Conservation (phyloP, 192 early-diverging fungal species). For the Coemansia sp. region DNA sequence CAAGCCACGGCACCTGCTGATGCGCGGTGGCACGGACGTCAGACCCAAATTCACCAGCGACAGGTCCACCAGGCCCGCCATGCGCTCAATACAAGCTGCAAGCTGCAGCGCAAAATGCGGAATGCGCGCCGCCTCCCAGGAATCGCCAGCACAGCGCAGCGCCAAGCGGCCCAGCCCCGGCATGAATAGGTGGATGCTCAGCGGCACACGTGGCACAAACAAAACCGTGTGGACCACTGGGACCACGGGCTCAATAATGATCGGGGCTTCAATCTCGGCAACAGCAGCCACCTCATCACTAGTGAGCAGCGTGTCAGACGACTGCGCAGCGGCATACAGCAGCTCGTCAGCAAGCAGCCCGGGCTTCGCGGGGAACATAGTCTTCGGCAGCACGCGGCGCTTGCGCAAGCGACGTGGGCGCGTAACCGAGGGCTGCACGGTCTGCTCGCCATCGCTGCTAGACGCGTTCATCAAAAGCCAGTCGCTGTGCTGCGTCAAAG, state of each 20-base stretch:
- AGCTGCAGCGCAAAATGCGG: conserved; percentile 35
- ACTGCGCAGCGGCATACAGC: conserved; percentile 13
- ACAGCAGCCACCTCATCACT: not conserved
- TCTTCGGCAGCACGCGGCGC: conserved; percentile 48
- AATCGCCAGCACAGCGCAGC: conserved; percentile 34
- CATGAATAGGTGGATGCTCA: conserved; percentile 29
- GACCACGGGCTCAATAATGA: not conserved
- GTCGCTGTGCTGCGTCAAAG: conserved; percentile 49
- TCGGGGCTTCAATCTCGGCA: not conserved
- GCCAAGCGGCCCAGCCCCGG: conserved; percentile 28
- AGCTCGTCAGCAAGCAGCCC: conserved; percentile 8
- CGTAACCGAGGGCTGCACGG: conserved; percentile 16
- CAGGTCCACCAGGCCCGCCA: conserved; percentile 26
- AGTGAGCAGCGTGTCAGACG: conserved; percentile 29
- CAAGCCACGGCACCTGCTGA: conserved; percentile 27
- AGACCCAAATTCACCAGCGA: conserved; percentile 48
- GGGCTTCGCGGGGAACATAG: conserved; percentile 30
- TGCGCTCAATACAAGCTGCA: conserved; percentile 20
- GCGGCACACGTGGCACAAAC: conserved; percentile 29
- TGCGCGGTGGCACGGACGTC: conserved; percentile 17
- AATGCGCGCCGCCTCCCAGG: conserved; percentile 35
- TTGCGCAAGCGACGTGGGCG: conserved; percentile 47
- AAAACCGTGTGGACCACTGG: not conserved
- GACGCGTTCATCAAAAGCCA: conserved; percentile 52
- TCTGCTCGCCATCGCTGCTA: conserved; percentile 32